Conservation (phyloP, 306 rosid species). For the Mucuna pruriens region DNA sequence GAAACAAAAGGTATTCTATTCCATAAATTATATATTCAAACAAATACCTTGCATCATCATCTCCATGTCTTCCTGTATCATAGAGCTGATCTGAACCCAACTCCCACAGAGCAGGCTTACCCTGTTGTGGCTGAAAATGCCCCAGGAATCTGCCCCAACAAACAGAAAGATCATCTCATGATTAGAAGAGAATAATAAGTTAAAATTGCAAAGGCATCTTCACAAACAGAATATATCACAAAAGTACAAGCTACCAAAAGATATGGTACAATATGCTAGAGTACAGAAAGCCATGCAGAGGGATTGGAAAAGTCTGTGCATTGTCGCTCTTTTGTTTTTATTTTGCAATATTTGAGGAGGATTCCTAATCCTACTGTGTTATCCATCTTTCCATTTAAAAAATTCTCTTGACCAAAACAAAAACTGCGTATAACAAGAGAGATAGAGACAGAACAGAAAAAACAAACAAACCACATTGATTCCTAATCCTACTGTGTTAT, state of each 20-base stretch:
- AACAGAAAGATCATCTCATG: constrained; percentile 26
- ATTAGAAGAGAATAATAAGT: constrained; percentile 9
- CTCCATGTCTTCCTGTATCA: constrained; percentile 56
- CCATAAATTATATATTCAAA: constrained; percentile 16
- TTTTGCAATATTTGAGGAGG: constrained; percentile 30
- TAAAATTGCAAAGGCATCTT: constrained; percentile 2
- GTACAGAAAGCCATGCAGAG: constrained; percentile 8
- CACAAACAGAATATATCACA: constrained; percentile 28
- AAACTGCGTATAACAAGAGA: constrained; percentile 21
- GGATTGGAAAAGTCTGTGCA: constrained; percentile 22
- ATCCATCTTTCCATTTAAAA: constrained; percentile 6
- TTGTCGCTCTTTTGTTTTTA: background rate
- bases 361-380: constrained; percentile 11
- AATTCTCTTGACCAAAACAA: background rate
- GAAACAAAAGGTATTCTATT: background rate
- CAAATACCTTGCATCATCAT: constrained; percentile 55
- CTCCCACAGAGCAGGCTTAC: constrained; percentile 90
- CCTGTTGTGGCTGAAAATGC: constrained; percentile 79
- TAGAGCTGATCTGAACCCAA: constrained; percentile 81
- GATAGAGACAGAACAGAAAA: background rate
- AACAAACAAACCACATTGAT: background rate
- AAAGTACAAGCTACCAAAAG: background rate
- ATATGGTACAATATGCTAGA: constrained; percentile 9
- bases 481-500: constrained; percentile 22
- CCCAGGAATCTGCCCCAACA: constrained; percentile 79